Evolutionary conservation across 805 yeast species (phyloP).

Genomic region (Blastobotrys muscicola): DNA sequence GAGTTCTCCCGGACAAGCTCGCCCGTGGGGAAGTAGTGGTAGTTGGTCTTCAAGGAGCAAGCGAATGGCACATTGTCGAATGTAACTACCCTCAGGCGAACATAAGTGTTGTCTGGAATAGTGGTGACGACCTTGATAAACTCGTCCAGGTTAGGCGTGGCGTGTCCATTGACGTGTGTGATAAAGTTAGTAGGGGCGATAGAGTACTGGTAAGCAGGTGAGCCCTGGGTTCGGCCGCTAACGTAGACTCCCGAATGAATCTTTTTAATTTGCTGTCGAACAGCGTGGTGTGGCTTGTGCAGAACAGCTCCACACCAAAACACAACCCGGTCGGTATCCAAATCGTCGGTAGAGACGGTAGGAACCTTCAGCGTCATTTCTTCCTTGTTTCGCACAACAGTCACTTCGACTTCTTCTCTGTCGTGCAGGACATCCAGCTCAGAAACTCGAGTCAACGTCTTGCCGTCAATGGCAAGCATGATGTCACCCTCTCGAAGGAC

Average conservation of each 20-base stretch:
- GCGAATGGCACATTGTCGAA: conserved; percentile 86
- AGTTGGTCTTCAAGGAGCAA: conserved; percentile 73
- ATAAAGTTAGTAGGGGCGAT: conserved; percentile 73
- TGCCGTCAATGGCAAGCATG: conserved; percentile 57
- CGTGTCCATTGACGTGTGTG: conserved; percentile 75
- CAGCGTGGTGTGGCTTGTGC: conserved; percentile 90
- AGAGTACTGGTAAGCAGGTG: conserved; percentile 80
- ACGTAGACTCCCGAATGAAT: conserved; percentile 82
- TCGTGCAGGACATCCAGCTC: conserved; percentile 48
- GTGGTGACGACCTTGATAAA: conserved; percentile 57
- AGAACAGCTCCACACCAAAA: conserved; percentile 78
- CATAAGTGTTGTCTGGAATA: conserved; percentile 72
- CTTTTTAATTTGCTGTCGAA: conserved; percentile 67
- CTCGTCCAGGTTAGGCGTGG: conserved; percentile 59
- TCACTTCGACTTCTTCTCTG: conserved; percentile 40
- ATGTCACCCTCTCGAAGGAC: conserved; percentile 56
- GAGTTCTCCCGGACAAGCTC: conserved; percentile 36
- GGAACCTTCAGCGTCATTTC: conserved; percentile 54
- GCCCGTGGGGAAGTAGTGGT: conserved; percentile 69
- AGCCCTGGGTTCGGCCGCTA: conserved; percentile 63
- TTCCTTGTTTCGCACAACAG: conserved; percentile 62
- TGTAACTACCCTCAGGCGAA: conserved; percentile 69
- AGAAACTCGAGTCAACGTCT: conserved; percentile 53
- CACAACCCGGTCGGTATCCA: conserved; percentile 57
- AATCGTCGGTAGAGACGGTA: conserved; percentile 48